Percentiles rank a stretch among this genome's conserved stretches.
Conservation (phyloP, 768 basidiomycete species). For the Mycena metata region DNA sequence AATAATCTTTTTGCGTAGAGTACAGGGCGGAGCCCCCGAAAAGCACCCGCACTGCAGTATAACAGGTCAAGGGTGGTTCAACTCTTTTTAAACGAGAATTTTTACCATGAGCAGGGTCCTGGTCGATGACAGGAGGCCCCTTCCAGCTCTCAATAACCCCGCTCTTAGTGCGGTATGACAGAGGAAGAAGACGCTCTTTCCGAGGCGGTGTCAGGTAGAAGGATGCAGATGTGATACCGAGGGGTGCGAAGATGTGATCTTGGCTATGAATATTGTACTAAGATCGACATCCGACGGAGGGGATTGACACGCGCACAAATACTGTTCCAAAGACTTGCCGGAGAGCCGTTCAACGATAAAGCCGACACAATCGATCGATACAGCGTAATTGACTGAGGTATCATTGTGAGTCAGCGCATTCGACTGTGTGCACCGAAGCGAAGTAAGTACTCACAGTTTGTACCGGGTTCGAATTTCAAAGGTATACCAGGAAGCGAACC, state of each 20-base stretch:
- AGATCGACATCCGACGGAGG: too few relatives aligned
- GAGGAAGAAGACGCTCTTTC: conserved; percentile 28
- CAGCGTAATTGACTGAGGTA: conserved; percentile 41
- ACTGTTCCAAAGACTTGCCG: conserved; percentile 46
- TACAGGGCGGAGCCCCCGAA: conserved; percentile 39
- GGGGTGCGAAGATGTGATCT: conserved; percentile 39
- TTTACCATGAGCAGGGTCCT: conserved; percentile 38
- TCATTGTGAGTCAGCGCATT: too few relatives aligned
- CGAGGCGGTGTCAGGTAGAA: conserved; percentile 39
- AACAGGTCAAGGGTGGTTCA: not conserved
- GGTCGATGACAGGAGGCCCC: conserved; percentile 27
- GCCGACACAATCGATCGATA: conserved; percentile 40
- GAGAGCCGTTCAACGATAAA: conserved; percentile 48
- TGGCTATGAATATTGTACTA: too few relatives aligned
- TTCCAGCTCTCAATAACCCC: conserved; percentile 33
- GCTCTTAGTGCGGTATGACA: conserved; percentile 34
- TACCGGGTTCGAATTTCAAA: conserved; percentile 47
- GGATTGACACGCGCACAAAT: conserved; percentile 41
- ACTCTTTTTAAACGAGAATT: too few relatives aligned
- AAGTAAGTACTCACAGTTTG: not conserved
- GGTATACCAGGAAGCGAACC: conserved; percentile 43
- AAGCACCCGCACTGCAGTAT: conserved; percentile 35
- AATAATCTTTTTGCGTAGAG: conserved; percentile 41
- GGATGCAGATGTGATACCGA: conserved; percentile 39
- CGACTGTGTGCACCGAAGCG: too few relatives aligned